phyloP scores from a whole-genome alignment of 2,329 filamentous ascomycete species.

The Pseudofabraea citricarpa region DNA sequence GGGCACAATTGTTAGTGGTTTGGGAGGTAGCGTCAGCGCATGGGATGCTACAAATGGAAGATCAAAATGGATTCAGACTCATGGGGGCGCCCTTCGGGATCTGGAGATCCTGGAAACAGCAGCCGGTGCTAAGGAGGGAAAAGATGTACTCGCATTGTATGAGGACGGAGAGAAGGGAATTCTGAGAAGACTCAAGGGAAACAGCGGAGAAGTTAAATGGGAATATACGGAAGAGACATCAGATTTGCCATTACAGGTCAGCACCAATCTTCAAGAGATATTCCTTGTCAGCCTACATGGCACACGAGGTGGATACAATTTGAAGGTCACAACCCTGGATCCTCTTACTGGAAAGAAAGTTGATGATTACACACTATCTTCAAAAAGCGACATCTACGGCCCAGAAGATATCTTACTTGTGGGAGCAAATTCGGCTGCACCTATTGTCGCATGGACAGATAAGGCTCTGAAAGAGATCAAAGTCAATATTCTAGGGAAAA shows the following conservation, averaged over 20 bases:
- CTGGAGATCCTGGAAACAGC: slow-evolving; percentile 72
- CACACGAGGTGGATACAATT: slow-evolving; percentile 63
- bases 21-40: slow-evolving; percentile 64
- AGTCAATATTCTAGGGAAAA: slow-evolving; percentile 63
- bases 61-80: slow-evolving; percentile 66
- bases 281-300: slow-evolving; percentile 76
- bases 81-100: slow-evolving; percentile 57
- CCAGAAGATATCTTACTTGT: slow-evolving; percentile 66
- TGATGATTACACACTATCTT: slow-evolving; percentile 66
- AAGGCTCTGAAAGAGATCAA: slow-evolving; percentile 56
- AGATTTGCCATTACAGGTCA: slow-evolving; percentile 68
- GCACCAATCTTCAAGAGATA: slow-evolving; percentile 64
- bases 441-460: slow-evolving; percentile 73
- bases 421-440: slow-evolving; percentile 69
- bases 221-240: slow-evolving; percentile 65
- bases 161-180: slow-evolving; percentile 50
- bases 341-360: slow-evolving; percentile 65
- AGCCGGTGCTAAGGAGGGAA: slow-evolving; percentile 42
- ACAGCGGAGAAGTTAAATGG: slow-evolving; percentile 73
- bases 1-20: slow-evolving; percentile 69
- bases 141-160: slow-evolving; percentile 69
- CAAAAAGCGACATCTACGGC: slow-evolving; percentile 67
- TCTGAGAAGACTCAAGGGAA: slow-evolving; percentile 68
- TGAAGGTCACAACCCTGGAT: slow-evolving; percentile 73
- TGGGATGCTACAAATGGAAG: slow-evolving; percentile 84